Conservation (phyloP, 345 rosid species). For the Pugionium dolabratum region DNA sequence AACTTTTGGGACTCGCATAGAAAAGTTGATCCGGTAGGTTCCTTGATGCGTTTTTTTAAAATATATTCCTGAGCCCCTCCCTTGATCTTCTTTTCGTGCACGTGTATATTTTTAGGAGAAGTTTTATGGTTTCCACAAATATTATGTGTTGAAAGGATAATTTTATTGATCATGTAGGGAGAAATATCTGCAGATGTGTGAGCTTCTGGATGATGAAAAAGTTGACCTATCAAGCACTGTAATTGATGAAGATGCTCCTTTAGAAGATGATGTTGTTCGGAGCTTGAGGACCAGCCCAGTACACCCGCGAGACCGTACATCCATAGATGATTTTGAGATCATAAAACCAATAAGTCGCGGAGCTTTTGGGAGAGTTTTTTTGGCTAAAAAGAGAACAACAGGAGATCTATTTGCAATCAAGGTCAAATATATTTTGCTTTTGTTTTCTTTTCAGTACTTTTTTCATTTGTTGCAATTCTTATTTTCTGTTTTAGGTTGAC, state of each 20-base stretch:
- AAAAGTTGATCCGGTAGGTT: conserved; percentile 75
- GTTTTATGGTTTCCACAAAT: conserved; percentile 20
- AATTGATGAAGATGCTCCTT: conserved; percentile 82
- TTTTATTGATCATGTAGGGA: conserved; percentile 53
- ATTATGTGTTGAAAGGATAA: not conserved
- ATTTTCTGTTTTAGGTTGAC: conserved; percentile 3
- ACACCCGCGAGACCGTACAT: conserved; percentile 78
- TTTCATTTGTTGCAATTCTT: conserved; percentile 18
- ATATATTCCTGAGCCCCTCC: conserved; percentile 4
- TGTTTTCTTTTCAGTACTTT: conserved; percentile 38
- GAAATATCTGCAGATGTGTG: conserved; percentile 83
- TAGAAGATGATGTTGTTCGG: conserved; percentile 80
- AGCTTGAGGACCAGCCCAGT: conserved; percentile 83
- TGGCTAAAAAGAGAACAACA: conserved; percentile 88
- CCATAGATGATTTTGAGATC: conserved; percentile 85
- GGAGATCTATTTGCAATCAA: conserved; percentile 95
- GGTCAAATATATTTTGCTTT: conserved; percentile 47
- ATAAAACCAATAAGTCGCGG: conserved; percentile 85
- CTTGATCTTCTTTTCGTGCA: not conserved
- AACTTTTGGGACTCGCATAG: conserved; percentile 85
- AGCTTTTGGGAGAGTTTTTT: conserved; percentile 87
- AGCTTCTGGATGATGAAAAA: conserved; percentile 69
- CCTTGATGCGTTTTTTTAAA: conserved; percentile 15
- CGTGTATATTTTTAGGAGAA: conserved; percentile 16
- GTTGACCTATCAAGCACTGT: conserved; percentile 68